Percentiles rank a stretch among this genome's conserved stretches.
These are phyloP conservation scores for Aspergillus pseudoviridinutans DNA, from an alignment of 2,329 filamentous ascomycete genomes.

Conservation along the genomic window DNA sequence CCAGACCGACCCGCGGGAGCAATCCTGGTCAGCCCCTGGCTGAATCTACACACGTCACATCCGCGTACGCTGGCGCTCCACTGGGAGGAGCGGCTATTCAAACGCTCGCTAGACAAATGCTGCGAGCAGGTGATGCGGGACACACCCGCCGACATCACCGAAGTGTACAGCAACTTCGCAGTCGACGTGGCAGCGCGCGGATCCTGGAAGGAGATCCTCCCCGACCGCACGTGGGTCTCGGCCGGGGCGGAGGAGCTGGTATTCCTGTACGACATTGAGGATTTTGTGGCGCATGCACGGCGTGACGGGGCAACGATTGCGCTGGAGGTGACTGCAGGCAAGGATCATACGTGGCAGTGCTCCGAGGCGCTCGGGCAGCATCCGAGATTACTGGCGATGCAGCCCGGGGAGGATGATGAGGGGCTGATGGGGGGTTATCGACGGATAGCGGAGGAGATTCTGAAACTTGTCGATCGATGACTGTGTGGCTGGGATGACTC, in stretches of 20 bases:
- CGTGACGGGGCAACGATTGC: constrained; percentile 1
- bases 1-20: constrained; percentile 2
- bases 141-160: background rate
- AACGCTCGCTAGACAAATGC: constrained; percentile 7
- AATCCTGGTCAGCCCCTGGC: constrained; percentile 13
- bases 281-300: constrained; percentile 7
- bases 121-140: constrained; percentile 5
- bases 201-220: constrained; percentile 13
- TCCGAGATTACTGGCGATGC: constrained; percentile 1
- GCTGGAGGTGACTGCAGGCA: constrained; percentile 5
- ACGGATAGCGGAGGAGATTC: constrained; percentile 32
- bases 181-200: constrained; percentile 2
- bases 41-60: constrained; percentile 11
- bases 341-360: constrained; percentile 15
- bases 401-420: constrained; percentile 1
- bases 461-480: background rate
- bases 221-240: constrained; percentile 9
- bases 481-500: background rate
- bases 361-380: constrained; percentile 12
- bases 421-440: constrained; percentile 8
- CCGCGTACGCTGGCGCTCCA: constrained; percentile 4
- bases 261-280: constrained; percentile 13
- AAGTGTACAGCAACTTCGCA: constrained; percentile 10
- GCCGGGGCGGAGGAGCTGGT: constrained; percentile 12
- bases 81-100: constrained; percentile 15